phyloP scores from a whole-genome alignment of 768 basidiomycete genomes.

The Podaxis sp. region DNA sequence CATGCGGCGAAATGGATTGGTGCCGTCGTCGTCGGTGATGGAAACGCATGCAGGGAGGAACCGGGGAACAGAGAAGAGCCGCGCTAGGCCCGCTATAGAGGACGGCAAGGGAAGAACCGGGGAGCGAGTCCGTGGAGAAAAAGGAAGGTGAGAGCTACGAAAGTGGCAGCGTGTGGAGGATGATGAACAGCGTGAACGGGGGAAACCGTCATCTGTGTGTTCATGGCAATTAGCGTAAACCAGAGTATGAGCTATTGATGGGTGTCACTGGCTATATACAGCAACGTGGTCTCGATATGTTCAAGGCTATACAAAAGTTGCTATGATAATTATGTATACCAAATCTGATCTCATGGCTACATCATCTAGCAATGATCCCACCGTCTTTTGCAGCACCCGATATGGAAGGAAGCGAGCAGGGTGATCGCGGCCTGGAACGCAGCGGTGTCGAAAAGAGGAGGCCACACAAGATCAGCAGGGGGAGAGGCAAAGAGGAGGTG shows the following conservation, averaged over 20 bases:
- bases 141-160: neutral
- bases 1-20: constrained; percentile 10
- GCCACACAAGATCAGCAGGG: neutral
- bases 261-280: constrained; percentile 9
- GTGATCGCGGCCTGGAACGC: neutral
- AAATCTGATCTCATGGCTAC: constrained; percentile 10
- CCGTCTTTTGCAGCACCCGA: constrained; percentile 3
- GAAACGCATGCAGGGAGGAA: constrained; percentile 7
- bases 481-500: neutral
- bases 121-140: neutral
- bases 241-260: constrained; percentile 15
- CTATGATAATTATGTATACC: constrained; percentile 1
- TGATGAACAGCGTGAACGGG: constrained; percentile 1
- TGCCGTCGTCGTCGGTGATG: constrained; percentile 15
- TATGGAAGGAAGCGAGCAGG: constrained; percentile 5
- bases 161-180: constrained; percentile 4
- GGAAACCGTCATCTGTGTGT: constrained; percentile 12
- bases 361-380: neutral
- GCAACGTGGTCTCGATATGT: constrained; percentile 3
- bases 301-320: neutral
- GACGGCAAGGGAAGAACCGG: neutral
- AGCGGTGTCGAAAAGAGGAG: neutral
- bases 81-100: constrained; percentile 6
- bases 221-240: constrained; percentile 6
- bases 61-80: constrained; percentile 15